A percentile compares a stretch with the other conserved stretches of the same genome.
phyloP scores from a whole-genome alignment of 2,329 filamentous ascomycete species.

The Epichloe glyceriae region DNA sequence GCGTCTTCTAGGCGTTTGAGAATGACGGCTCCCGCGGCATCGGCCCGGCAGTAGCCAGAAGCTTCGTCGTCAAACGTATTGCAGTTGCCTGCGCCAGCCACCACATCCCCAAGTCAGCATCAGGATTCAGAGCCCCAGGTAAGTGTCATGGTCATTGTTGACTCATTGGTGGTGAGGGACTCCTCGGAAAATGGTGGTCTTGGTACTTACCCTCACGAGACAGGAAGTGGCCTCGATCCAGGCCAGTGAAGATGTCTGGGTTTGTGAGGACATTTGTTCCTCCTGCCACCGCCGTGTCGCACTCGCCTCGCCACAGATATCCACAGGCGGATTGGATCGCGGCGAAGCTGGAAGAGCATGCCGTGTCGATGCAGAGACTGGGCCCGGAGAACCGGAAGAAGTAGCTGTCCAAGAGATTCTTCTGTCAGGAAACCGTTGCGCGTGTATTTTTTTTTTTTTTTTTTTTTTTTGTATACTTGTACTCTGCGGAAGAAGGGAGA shows the following conservation, averaged over 20 bases:
- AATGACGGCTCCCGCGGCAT: conserved; percentile 61
- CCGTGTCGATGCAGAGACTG: conserved; percentile 61
- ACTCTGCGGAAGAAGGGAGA: too few species aligned
- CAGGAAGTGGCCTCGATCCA: background rate
- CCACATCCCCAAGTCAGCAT: too few species aligned
- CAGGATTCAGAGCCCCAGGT: too few species aligned
- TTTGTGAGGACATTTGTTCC: conserved; percentile 8
- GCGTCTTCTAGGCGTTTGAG: conserved; percentile 74
- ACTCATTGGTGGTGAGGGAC: too few species aligned
- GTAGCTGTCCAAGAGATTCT: conserved; percentile 32
- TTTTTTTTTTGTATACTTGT: too few species aligned
- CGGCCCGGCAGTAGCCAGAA: conserved; percentile 72
- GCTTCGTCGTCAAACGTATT: conserved; percentile 26
- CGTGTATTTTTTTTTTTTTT: too few species aligned
- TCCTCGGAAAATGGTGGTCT: too few species aligned
- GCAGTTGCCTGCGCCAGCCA: background rate
- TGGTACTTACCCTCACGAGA: too few species aligned
- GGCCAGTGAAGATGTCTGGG: conserved; percentile 2
- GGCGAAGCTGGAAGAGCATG: conserved; percentile 62
- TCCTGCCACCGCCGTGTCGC: conserved; percentile 3
- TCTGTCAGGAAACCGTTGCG: too few species aligned
- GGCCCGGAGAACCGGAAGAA: conserved; percentile 67
- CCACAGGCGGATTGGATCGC: conserved; percentile 30
- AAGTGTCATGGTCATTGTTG: too few species aligned
- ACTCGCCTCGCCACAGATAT: conserved; percentile 4